Base-by-base conservation (phyloP, 2,329 filamentous ascomycete genomes). In the Claviceps quebecensis region DNA sequence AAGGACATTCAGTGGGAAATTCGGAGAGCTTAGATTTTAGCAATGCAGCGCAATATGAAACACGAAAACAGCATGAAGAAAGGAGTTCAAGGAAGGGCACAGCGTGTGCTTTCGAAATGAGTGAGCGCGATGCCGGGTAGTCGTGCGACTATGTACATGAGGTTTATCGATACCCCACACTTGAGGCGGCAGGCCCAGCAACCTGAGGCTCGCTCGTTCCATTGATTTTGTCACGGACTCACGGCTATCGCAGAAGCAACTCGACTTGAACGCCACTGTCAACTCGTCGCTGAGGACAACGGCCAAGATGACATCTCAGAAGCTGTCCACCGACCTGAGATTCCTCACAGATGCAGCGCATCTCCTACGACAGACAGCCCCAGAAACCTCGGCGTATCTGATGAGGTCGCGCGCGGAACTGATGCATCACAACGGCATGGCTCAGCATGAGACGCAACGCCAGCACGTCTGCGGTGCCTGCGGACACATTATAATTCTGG, bases 1-100 rank as follows among this genome's bases (percentile, higher is more conserved):
- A 91, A 88, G 65, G 87, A 93, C 34, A 67, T 95, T 51, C 86
- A 80, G 55, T 98, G 89, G 88, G 83, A 89, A 58, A 85, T 98
- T 58, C 77, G 79, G 56, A 76, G 88, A 57, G 79, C 81, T 38
- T 93, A 76, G 49, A 34, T 29, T 29, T 16, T 29, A 4, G 2
- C 29, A 34, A 34, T 34, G 29, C 9, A 34, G 9, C 29, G 29
- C 29, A 34, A 11, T 11, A 11, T 11, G 9, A 34, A 34, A 8
- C 8, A 34, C 9, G 9, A 11, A 34, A 9, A 34, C 9, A 34
- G 29, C 29, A 40, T n/a, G 38, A 41, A 41, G 19, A 23, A 13
- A 23, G 11, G 29, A 34, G 8, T 34, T 34, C 8, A 4, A 34
- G 9, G 3, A 34, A 8, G 8, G 29, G 11, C 9, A 34, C 19